Evolutionary conservation across 768 basidiomycete genomes (phyloP), one percentile per base, ranked within the genome.

Genomic region (Boletellus emodensis): DNA sequence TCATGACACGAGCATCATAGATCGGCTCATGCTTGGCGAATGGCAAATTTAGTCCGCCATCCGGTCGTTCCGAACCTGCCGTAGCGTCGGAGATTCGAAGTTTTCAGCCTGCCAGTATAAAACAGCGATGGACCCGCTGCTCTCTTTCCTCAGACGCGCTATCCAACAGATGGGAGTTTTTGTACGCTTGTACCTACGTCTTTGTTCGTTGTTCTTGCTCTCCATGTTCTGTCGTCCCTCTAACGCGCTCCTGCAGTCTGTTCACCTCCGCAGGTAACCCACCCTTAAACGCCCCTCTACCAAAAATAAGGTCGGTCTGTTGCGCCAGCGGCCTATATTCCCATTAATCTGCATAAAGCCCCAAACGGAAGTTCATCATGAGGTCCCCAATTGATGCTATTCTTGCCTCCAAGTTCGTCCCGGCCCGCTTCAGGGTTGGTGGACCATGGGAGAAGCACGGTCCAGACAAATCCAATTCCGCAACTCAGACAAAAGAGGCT

Each of bases 121-220:
- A 62, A 22, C 44, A 49, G 47, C 18, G 36, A 40, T 20, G 38
- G 32, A 3, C 30, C 14, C 20, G 1, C 32, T 38, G 8, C 1
- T 13, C n/a, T 0, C 4, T 47, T 49, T 43, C 55, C 48, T 50
- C 65, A 62, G 52, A 56, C 49, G 48, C 56, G 34, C 48, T 62
- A 57, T 62, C 65, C 65, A 67, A 65, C 64, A 67, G 63, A 65
- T 65, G 64, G 65, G 65, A 65, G 49, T 57, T 58, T 65, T 62
- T 51, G 62, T 52, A 42, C 65, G 60, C 60, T 48, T 56, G 20
- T 65, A 67, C 58, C 50, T 54, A 51, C 60, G 58, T 37, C 63
- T 62, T 54, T 53, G 64, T 65, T 48, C 52, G 64, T 67, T 11
- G 6, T 11, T 41, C 37, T 41, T 35, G 40, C 8, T 44, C 12